These are phyloP conservation scores for Peronosclerospora sorghi DNA, from an alignment of 352 stramenopile genomes.

Conservation along the genomic window DNA sequence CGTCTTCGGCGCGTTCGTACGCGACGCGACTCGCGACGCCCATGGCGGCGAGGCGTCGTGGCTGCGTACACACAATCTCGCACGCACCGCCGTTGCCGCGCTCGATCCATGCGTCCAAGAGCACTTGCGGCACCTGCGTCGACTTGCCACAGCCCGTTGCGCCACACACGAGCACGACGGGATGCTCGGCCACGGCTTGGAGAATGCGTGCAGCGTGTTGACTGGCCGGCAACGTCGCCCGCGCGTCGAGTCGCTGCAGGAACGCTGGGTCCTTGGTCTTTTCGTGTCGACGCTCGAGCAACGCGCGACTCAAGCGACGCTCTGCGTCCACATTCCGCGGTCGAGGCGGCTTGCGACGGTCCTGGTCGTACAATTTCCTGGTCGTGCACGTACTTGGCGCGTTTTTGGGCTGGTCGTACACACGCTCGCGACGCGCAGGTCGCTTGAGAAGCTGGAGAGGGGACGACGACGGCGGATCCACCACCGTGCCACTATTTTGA, in stretches of 20 bases:
- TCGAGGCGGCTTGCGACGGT: too few relatives aligned
- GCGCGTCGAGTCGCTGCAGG: constrained; percentile 44
- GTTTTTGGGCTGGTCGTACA: constrained; percentile 1
- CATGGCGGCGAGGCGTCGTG: constrained; percentile 92
- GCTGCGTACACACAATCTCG: constrained; percentile 95
- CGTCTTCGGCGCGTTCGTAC: constrained; percentile 86
- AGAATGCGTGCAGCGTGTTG: constrained; percentile 51
- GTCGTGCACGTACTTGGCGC: too few relatives aligned
- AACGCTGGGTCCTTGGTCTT: constrained; percentile 38
- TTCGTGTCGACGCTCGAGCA: constrained; percentile 27
- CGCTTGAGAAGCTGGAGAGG: constrained; percentile 13
- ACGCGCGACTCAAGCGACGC: constrained; percentile 29
- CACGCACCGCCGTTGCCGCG: constrained; percentile 76
- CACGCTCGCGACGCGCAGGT: too few relatives aligned
- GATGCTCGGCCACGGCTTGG: constrained; percentile 38
- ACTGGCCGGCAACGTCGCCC: constrained; percentile 46
- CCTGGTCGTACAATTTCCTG: too few relatives aligned
- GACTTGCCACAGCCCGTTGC: constrained; percentile 93
- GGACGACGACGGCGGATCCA: too few relatives aligned
- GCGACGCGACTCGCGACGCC: constrained; percentile 92
- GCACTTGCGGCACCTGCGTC: constrained; percentile 95
- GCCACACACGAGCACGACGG: constrained; percentile 92
- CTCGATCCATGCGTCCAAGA: constrained; percentile 90
- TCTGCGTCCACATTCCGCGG: constrained; percentile 26
- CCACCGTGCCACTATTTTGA: too few relatives aligned